These are phyloP conservation scores for Balakata baccata DNA, from an alignment of 345 rosid genomes.

Conservation along the genomic window DNA sequence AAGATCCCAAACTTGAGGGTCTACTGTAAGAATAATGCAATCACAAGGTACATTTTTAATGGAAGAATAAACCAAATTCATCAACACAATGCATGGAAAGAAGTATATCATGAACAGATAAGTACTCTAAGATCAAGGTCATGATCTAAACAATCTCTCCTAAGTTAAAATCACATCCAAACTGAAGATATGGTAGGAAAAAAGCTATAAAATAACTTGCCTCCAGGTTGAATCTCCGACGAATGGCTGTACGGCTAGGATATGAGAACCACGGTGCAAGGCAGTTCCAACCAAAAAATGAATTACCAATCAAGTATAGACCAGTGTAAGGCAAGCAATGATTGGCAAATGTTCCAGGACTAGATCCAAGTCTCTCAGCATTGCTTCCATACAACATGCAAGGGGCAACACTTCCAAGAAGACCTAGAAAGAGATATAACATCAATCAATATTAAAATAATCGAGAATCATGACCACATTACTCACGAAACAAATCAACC, in stretches of 20 bases:
- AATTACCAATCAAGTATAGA: slow-evolving; percentile 63
- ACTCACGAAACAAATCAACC: neutral
- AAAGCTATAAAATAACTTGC: slow-evolving; percentile 34
- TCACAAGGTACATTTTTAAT: neutral
- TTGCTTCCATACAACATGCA: slow-evolving; percentile 87
- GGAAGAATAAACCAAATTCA: slow-evolving; percentile 1
- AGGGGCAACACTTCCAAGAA: slow-evolving; percentile 84
- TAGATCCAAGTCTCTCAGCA: slow-evolving; percentile 78
- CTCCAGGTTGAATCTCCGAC: slow-evolving; percentile 87
- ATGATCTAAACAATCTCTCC: neutral
- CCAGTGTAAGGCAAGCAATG: slow-evolving; percentile 75
- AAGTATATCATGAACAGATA: neutral
- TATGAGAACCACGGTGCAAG: slow-evolving; percentile 90
- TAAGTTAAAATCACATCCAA: neutral
- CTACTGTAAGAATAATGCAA: neutral
- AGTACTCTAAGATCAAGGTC: neutral
- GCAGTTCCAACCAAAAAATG: slow-evolving; percentile 65
- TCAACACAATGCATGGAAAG: neutral
- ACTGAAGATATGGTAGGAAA: neutral
- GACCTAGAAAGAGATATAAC: slow-evolving; percentile 43
- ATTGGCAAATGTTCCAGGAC: slow-evolving; percentile 70
- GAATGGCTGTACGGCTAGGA: slow-evolving; percentile 67
- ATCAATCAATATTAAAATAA: neutral
- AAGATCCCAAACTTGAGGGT: neutral
- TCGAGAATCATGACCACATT: neutral